A percentile compares a stretch with the other conserved stretches of the same genome.
Evolutionary conservation across 2,329 filamentous ascomycete genomes (phyloP).

Genomic region (Nothopassalora personata): DNA sequence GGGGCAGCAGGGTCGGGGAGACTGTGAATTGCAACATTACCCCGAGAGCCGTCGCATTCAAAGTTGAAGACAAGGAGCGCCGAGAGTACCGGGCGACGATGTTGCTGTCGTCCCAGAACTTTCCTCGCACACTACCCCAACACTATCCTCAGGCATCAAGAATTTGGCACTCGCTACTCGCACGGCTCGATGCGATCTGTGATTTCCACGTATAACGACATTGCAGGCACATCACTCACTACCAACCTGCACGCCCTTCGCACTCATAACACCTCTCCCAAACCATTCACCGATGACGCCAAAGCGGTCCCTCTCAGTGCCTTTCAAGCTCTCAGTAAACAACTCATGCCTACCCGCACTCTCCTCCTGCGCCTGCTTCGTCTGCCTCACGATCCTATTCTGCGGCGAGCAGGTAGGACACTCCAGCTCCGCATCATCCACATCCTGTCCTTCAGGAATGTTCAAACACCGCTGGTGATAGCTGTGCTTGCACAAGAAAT

Average conservation of each 20-base stretch:
- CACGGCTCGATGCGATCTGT: too few species aligned
- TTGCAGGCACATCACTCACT: neutral
- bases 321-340: constrained; percentile 75
- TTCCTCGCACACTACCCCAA: too few species aligned
- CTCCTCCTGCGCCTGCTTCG: constrained; percentile 80
- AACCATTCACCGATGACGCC: constrained; percentile 93
- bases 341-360: constrained; percentile 81
- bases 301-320: constrained; percentile 66
- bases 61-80: too few species aligned
- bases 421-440: constrained; percentile 59
- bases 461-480: constrained; percentile 92
- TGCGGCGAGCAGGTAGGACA: constrained; percentile 80
- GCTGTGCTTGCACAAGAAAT: constrained; percentile 94
- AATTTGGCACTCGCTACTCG: too few species aligned
- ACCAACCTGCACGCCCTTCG: constrained; percentile 13
- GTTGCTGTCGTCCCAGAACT: too few species aligned
- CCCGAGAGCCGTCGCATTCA: too few species aligned
- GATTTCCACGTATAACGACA: too few species aligned
- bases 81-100: too few species aligned
- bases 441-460: constrained; percentile 36
- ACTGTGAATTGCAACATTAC: too few species aligned
- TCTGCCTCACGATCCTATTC: constrained; percentile 83
- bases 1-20: too few species aligned
- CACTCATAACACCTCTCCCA: constrained; percentile 82
- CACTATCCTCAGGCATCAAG: too few species aligned